These are phyloP conservation scores for Pichia paraexigua DNA, from an alignment of 805 yeast genomes.

Conservation along the genomic window DNA sequence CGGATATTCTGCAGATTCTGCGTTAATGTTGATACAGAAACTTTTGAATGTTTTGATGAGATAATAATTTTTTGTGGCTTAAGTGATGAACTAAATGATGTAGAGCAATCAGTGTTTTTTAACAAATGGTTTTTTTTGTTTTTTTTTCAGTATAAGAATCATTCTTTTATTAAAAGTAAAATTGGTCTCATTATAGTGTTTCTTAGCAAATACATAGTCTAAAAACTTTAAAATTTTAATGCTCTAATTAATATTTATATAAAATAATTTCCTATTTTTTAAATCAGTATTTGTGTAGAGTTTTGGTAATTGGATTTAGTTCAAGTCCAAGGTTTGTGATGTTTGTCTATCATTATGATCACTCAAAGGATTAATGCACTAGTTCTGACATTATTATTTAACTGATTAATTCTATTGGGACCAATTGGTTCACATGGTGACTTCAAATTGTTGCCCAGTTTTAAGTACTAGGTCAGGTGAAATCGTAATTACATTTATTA, in stretches of 20 bases:
- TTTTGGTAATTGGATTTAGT: not conserved
- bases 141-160: not conserved
- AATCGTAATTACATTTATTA: conserved; percentile 27
- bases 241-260: not conserved
- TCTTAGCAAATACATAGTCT: conserved; percentile 5
- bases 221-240: not conserved
- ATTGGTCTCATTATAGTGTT: not conserved
- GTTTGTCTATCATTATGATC: not conserved
- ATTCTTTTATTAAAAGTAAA: not conserved
- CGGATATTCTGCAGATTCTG: not conserved
- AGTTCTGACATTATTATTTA: too few relatives aligned
- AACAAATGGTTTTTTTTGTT: not conserved
- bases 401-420: not conserved
- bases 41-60: not conserved
- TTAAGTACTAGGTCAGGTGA: conserved; percentile 21
- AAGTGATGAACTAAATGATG: not conserved
- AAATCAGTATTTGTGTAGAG: too few relatives aligned
- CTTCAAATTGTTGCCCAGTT: conserved; percentile 22
- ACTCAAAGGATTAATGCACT: too few relatives aligned
- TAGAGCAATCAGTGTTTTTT: not conserved
- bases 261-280: not conserved
- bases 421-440: conserved; percentile 5
- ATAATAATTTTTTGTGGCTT: not conserved
- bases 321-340: not conserved
- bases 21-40: not conserved